phyloP scores from a whole-genome alignment of 2,329 filamentous ascomycete genomes.

The Dryadomyces quercus-mongolicae region DNA sequence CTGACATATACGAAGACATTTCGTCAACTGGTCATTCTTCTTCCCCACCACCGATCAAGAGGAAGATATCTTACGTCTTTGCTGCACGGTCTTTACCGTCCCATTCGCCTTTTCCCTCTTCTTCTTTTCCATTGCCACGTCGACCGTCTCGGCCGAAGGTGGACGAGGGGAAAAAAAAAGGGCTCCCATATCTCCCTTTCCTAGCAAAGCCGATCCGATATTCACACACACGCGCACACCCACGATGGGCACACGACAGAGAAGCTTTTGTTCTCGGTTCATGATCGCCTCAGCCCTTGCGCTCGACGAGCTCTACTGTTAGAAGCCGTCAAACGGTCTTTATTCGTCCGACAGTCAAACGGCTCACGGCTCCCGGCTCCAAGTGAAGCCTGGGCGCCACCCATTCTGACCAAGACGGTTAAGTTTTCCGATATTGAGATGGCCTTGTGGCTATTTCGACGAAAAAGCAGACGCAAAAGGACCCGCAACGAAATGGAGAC shows the following conservation, averaged over 20 bases:
- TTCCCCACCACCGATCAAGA: neutral
- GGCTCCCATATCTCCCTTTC: neutral
- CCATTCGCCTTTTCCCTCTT: neutral
- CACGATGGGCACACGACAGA: neutral
- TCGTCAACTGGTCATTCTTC: neutral
- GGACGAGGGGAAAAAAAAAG: neutral
- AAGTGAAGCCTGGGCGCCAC: neutral
- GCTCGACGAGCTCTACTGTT: neutral
- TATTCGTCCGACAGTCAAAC: neutral
- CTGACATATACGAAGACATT: too few relatives aligned
- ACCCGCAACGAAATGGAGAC: constrained; percentile 37
- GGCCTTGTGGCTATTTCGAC: constrained; percentile 76
- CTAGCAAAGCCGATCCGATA: neutral
- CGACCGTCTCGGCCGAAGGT: neutral
- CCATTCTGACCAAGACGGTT: neutral
- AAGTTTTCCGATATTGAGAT: constrained; percentile 27
- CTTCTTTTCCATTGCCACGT: neutral
- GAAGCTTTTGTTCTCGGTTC: neutral
- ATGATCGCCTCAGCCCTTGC: neutral
- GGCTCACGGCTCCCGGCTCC: neutral
- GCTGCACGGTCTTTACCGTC: neutral
- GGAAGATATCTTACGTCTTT: neutral
- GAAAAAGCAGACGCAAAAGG: constrained; percentile 55
- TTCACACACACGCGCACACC: neutral
- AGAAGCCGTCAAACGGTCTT: neutral